Conservation (phyloP, 208 protist genomes). For the Trypanosoma congolense region DNA sequence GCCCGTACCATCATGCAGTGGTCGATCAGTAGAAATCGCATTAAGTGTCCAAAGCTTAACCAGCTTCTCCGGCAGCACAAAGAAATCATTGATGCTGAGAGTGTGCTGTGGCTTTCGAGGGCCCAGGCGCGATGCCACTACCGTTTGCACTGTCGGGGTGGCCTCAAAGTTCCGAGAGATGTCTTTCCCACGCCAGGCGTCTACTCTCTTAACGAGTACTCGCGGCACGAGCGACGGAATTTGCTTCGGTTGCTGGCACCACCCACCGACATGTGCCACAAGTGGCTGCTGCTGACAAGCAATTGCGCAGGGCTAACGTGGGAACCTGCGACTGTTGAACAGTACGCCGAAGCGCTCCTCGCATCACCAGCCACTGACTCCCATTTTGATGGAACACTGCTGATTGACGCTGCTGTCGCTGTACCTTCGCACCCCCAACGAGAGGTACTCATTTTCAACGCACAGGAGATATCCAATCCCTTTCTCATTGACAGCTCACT, state of each 20-base stretch:
- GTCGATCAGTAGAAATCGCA: conserved; percentile 10
- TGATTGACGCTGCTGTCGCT: conserved; percentile 16
- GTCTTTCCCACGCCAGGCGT: conserved; percentile 1
- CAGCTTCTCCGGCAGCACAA: conserved; percentile 15
- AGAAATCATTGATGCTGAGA: conserved; percentile 18
- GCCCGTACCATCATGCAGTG: conserved; percentile 4
- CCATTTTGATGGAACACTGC: not conserved
- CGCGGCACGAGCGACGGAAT: not conserved
- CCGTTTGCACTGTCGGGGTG: conserved; percentile 12
- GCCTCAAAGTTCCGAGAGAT: conserved; percentile 1
- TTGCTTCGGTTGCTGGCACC: conserved; percentile 8
- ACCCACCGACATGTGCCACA: not conserved
- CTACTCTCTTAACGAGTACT: conserved; percentile 15
- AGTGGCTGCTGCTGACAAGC: conserved; percentile 10
- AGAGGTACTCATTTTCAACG: conserved; percentile 37
- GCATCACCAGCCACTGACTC: conserved; percentile 1
- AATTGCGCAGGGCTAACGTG: not conserved
- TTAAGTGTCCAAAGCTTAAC: conserved; percentile 4
- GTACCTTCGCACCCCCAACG: conserved; percentile 6
- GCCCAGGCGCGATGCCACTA: conserved; percentile 12
- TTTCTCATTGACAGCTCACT: conserved; percentile 58
- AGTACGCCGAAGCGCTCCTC: conserved; percentile 13
- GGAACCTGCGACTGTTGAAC: conserved; percentile 13
- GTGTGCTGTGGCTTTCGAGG: conserved; percentile 18
- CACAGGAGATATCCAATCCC: conserved; percentile 79